Evolutionary conservation across 192 early-diverging fungal genomes (phyloP).

Genomic region (Geranomyces michiganensis): DNA sequence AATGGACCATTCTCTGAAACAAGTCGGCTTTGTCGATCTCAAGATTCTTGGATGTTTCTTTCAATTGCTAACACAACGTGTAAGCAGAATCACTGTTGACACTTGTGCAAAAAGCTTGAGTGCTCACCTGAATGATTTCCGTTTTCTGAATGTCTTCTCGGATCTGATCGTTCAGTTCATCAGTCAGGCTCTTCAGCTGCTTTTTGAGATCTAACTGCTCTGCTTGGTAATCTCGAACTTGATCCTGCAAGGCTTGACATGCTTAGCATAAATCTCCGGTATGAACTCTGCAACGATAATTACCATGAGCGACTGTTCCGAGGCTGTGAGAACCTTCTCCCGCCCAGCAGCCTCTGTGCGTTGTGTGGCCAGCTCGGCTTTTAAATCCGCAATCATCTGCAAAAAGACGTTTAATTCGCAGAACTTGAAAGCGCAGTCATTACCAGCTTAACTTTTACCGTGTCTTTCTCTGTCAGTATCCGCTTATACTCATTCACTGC

Average conservation of each 20-base stretch:
- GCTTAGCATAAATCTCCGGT: not conserved
- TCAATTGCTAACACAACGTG: constrained; percentile 18
- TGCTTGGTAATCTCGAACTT: constrained; percentile 33
- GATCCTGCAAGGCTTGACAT: constrained; percentile 17
- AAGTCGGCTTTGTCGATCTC: constrained; percentile 57
- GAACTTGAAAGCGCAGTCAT: no score
- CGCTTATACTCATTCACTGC: not conserved
- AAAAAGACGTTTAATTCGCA: no score
- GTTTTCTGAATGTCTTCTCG: constrained; percentile 13
- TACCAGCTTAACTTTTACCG: not conserved
- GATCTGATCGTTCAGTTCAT: constrained; percentile 53
- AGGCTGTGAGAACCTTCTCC: not conserved
- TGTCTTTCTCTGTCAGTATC: not conserved
- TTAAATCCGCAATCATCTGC: not conserved
- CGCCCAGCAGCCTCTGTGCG: not conserved
- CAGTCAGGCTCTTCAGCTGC: constrained; percentile 55
- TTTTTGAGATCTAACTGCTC: constrained; percentile 49
- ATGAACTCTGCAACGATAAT: not conserved
- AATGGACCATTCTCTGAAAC: constrained; percentile 56
- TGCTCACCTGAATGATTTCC: constrained; percentile 33
- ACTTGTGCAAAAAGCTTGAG: not conserved
- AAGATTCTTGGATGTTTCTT: constrained; percentile 36
- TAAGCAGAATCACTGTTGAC: not conserved
- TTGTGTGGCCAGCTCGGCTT: not conserved
- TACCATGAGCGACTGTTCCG: not conserved